phyloP scores from a whole-genome alignment of 495 filamentous ascomycete genomes.

The Rhizodiscina lignyota region DNA sequence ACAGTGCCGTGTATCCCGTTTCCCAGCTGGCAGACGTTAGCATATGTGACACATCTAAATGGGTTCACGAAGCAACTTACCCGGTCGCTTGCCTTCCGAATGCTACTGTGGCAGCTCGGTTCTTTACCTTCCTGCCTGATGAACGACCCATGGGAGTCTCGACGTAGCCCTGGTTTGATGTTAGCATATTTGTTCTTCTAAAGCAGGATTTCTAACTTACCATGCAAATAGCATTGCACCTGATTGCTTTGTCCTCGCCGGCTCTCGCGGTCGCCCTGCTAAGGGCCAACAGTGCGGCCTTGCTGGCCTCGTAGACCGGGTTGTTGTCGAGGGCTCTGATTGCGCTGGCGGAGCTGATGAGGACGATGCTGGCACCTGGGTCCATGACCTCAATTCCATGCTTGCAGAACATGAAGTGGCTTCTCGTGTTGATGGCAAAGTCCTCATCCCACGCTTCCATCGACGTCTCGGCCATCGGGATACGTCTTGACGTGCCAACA shows the following conservation, averaged over 20 bases:
- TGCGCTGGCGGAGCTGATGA: neutral
- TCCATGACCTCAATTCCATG: neutral
- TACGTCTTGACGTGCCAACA: neutral
- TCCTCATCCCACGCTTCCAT: neutral
- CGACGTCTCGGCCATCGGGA: neutral
- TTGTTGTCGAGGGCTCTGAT: neutral
- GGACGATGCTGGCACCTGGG: neutral
- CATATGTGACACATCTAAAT: neutral
- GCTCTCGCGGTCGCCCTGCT: neutral
- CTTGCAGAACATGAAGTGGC: neutral
- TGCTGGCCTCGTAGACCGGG: constrained; percentile 1
- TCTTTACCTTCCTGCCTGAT: neutral
- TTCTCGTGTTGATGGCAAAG: neutral
- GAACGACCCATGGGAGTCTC: constrained; percentile 2
- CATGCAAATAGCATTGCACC: neutral
- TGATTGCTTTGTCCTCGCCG: neutral
- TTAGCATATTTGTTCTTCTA: neutral
- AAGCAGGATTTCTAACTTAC: neutral
- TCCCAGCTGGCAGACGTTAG: neutral
- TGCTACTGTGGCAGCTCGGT: neutral
- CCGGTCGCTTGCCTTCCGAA: constrained; percentile 1
- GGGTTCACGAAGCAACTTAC: neutral
- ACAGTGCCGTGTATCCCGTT: neutral
- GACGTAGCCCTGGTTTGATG: neutral
- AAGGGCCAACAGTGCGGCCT: constrained; percentile 1